Base-by-base conservation (phyloP, 2,329 filamentous ascomycete genomes). In the Tolypocladium nubicola region DNA sequence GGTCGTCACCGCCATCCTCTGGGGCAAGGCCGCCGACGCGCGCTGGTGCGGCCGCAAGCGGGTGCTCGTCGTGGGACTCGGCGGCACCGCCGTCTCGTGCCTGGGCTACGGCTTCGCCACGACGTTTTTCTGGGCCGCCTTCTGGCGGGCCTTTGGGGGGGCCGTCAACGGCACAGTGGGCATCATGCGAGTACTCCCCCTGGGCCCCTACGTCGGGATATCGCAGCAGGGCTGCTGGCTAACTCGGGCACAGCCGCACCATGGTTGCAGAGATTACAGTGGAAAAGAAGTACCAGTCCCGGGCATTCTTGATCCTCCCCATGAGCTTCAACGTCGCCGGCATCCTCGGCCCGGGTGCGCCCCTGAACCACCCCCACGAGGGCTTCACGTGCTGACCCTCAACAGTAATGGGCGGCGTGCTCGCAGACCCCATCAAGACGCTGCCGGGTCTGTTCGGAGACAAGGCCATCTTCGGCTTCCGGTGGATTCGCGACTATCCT, bases 1-100 rank as follows among this genome's bases (percentile, higher is more conserved):
- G 68, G 93, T 93, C 66, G 67, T 89, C 26, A 95, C 90, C 1
- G 89, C 89, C 3, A 85, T 96, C 69, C 71, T 90, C 59, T 96
- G 90, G 90, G 90, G 90, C 0, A 78, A 87, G 0, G 73, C 91
- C 4, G 84, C 87, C 8, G 81, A 85, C 65, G 79, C 79, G 8
- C 80, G 82, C 41, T 76, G 74, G 57, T 79, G 82, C 58, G 91
- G 90, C 1, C 80, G 90, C 53, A 96, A 96, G 71, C 81, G 79
- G 19, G 88, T 94, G 16, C 76, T 96, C 21, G 73, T 95, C 56
- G 83, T 95, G 56, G 90, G 91, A 0, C 72, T 96, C 35, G 65
- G 84, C 2, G 90, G 90, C 0, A 90, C 79, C 10, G 65, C 65
- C 30, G n/a, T 71, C 6, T 71, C 70, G 1, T 71, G 66, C 11